These are phyloP conservation scores for Excoecaria agallocha DNA, from an alignment of 345 rosid species.

Conservation along the genomic window DNA sequence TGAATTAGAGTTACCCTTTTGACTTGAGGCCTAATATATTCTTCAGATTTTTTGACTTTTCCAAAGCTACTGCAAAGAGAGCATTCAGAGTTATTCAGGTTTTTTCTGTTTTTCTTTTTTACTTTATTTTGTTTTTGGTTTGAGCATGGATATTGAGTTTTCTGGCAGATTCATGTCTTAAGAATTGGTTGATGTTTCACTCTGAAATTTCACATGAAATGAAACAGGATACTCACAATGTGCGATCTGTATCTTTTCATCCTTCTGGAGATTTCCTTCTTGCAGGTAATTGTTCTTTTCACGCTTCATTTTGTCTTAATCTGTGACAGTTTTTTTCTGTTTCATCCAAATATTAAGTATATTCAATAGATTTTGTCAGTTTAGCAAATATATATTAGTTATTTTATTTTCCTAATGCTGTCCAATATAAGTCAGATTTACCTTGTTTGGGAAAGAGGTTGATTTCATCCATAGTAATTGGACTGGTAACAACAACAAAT, in stretches of 20 bases:
- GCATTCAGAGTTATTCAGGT: slow-evolving; percentile 88
- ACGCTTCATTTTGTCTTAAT: background rate
- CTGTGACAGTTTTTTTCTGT: background rate
- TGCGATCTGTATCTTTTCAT: slow-evolving; percentile 77
- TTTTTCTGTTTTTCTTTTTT: slow-evolving; percentile 13
- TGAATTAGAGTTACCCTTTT: background rate
- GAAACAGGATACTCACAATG: slow-evolving; percentile 76
- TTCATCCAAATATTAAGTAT: background rate
- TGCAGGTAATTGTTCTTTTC: slow-evolving; percentile 47
- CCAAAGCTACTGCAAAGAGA: slow-evolving; percentile 80
- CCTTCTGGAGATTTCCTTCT: slow-evolving; percentile 81
- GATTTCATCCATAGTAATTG: no score
- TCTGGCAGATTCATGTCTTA: slow-evolving; percentile 3
- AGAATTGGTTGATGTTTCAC: slow-evolving; percentile 4
- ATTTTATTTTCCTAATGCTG: background rate
- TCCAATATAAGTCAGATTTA: background rate
- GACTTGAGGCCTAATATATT: slow-evolving; percentile 5
- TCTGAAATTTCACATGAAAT: slow-evolving; percentile 16
- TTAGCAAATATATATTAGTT: background rate
- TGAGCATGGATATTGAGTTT: slow-evolving; percentile 3
- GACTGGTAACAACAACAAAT: no score
- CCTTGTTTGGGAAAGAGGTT: background rate
- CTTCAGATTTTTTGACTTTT: slow-evolving; percentile 76
- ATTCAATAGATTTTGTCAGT: background rate
- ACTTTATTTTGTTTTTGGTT: slow-evolving; percentile 3